A percentile compares a stretch with the other conserved stretches of the same genome.
These are phyloP conservation scores for Danielozyma ontarioensis DNA, from an alignment of 805 yeast genomes.

Conservation along the genomic window DNA sequence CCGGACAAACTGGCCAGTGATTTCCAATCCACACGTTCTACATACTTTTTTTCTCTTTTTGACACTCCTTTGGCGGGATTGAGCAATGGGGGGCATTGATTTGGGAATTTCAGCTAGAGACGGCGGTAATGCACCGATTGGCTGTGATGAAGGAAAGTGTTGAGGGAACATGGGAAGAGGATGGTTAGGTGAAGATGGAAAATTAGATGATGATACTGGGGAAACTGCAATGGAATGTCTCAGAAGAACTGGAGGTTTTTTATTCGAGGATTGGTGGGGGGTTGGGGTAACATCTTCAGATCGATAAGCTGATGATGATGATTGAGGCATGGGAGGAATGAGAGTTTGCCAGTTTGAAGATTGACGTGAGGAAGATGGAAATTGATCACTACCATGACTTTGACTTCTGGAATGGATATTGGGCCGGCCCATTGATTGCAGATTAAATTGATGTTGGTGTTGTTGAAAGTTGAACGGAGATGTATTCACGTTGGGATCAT, in stretches of 20 bases:
- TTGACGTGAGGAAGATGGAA: neutral
- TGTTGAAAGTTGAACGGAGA: too few relatives aligned
- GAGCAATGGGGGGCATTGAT: neutral
- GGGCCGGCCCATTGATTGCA: too few relatives aligned
- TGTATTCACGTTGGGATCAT: too few relatives aligned
- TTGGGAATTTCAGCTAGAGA: too few relatives aligned
- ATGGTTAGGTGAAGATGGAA: neutral
- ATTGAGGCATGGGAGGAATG: neutral
- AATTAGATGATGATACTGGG: neutral
- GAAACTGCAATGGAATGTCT: too few relatives aligned
- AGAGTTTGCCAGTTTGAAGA: neutral
- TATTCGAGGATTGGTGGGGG: neutral
- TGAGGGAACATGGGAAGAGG: too few relatives aligned
- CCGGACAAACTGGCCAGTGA: constrained; percentile 71
- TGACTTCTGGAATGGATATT: too few relatives aligned
- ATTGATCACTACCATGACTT: too few relatives aligned
- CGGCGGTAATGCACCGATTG: too few relatives aligned
- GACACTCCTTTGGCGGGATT: neutral
- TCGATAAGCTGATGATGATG: neutral
- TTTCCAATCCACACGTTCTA: constrained; percentile 31
- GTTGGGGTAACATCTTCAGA: too few relatives aligned
- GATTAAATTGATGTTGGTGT: too few relatives aligned
- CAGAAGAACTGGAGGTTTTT: neutral
- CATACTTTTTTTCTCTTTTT: constrained; percentile 26
- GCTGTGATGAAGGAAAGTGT: too few relatives aligned